phyloP scores from a whole-genome alignment of 169 alveolate species.

The Plasmodium falciparum region DNA sequence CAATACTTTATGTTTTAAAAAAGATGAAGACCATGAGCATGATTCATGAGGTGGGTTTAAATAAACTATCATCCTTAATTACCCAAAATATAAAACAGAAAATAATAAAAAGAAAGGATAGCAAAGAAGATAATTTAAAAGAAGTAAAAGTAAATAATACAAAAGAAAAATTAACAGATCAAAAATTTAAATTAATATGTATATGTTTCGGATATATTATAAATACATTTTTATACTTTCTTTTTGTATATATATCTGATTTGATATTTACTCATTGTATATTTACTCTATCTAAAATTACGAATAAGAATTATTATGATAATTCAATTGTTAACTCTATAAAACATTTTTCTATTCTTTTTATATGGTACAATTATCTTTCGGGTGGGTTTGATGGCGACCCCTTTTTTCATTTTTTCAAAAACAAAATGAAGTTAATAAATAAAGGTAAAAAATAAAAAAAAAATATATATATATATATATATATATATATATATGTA shows the following conservation, averaged over 20 bases:
- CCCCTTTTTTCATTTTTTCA: conserved; percentile 50
- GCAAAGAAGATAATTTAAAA: conserved; percentile 11
- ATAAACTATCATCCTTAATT: conserved; percentile 8
- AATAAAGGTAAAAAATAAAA: conserved; percentile 17
- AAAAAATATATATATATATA: neutral
- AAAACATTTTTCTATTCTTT: neutral
- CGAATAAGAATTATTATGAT: conserved; percentile 5
- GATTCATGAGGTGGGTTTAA: neutral
- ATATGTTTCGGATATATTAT: conserved; percentile 17
- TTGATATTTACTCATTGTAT: neutral
- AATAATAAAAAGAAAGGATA: conserved; percentile 12
- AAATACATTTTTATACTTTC: conserved; percentile 36
- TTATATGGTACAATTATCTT: conserved; percentile 19
- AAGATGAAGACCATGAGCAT: conserved; percentile 4
- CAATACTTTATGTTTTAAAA: no score
- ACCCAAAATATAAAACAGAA: conserved; percentile 26
- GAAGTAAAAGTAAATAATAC: neutral
- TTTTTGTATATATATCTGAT: neutral
- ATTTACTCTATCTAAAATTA: conserved; percentile 3
- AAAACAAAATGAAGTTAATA: conserved; percentile 10
- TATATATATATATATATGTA: no score
- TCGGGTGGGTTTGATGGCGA: conserved; percentile 69
- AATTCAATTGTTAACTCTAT: conserved; percentile 10
- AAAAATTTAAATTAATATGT: conserved; percentile 7
- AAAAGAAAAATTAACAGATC: neutral